Base-by-base conservation (phyloP, 805 yeast genomes). In the Pichia nakasei region DNA sequence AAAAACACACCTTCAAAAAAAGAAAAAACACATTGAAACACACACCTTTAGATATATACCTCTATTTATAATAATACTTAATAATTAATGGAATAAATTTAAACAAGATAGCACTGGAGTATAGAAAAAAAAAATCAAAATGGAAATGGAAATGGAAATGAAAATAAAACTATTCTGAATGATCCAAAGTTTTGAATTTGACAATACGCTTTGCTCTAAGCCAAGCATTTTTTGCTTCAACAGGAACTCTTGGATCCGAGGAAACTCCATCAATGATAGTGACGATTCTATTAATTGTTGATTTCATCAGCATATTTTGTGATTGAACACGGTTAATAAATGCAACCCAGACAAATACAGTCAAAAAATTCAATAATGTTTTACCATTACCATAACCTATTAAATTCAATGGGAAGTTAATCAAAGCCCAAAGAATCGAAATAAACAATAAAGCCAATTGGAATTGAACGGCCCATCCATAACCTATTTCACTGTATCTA, bases 271-370 rank as follows among this genome's bases (percentile, higher is more conserved):
- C 48, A 5, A 43, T 19, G 5, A 26, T 22, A 5, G 47, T 37
- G 13, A 45, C 35, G 6, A 49, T 22, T 7, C 24, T 32, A 36
- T 45, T 41, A 11, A 49, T 43, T 5, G 46, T 50, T n/a, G 39
- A 54, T 64, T 85, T 80, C 44, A 87, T 82, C 66, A 78, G 80
- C 26, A 76, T 68, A 3, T 93, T 82, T 52, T 78, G 79, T 58
- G 86, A 94, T 59, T 70, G 85, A 63, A 95, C 77, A 45, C 82
- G 62, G 63, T 85, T 85, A 63, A 87, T 70, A 66, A 89, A 89
- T 12, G 76, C 45, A 12, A 75, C 58, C 58, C 78, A 82, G 9
- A 71, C 57, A 31, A 76, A 55, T 27, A 83, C 66, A 3, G 77
- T 69, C 42, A 78, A 51, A 73, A 85, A 72, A 31, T 89, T 44